Evolutionary conservation across 2,329 filamentous ascomycete species (phyloP), one percentile per base, ranked within the genome.

Genomic region (Fusarium sambucinum): DNA sequence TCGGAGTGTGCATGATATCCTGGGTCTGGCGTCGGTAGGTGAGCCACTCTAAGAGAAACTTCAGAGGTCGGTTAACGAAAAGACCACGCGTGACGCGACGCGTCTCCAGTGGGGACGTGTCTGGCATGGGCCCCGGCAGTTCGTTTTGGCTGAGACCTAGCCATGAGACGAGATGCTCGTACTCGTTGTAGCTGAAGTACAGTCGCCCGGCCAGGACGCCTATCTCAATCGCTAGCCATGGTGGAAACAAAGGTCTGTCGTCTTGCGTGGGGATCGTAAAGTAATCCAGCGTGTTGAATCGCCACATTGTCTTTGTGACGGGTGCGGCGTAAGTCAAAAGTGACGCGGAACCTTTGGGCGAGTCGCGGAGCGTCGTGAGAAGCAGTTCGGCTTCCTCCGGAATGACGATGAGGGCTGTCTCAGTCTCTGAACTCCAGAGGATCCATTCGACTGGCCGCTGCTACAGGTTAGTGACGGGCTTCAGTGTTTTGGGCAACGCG

Each of bases 301-400:
- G 40, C 17, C 55, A 11, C 5, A 59, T 41, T 14, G 55, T 46
- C n/a, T 33, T 55, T 12, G 40, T 56, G 3, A 33, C 5, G 19
- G 55, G 17, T 2, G 40, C 12, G 2, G 50, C 21, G 17, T 59
- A 46, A 0, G 55, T 23, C 17, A 59, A 51, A 9, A 59, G 40
- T 9, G 16, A 59, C 1, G 33, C n/a, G 5, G 7, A 12, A 21
- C 17, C 19, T 3, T 4, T 23, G 19, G 9, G 16, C 23, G 19
- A 21, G 33, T 21, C 55, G 2, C 40, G 51, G 1, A 59, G 50
- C 2, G 2, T 55, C 9, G 40, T 40, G 14, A 59, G 32, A 27
- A 59, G 55, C 2, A 59, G 50, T 17, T 59, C 55, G n/a, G 55
- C 50, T 4, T 59, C 55, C 16, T 59, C 55, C 12, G 55, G 55